Evolutionary conservation across 2,329 filamentous ascomycete genomes (phyloP), one percentile per base, ranked within the genome.

Genomic region (Knufia petricola): DNA sequence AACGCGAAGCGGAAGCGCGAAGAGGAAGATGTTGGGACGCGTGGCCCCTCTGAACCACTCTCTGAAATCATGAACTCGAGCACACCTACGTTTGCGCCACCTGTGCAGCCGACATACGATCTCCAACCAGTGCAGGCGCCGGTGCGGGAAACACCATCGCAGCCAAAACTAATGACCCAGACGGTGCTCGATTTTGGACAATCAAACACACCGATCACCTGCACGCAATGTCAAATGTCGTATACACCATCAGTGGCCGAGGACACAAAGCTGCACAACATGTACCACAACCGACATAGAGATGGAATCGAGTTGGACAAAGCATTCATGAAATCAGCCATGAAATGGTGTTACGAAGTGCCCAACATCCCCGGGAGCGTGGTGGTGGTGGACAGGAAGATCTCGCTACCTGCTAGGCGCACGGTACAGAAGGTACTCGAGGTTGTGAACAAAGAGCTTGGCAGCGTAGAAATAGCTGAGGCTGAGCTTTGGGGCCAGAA

Each of bases 171-270:
- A 40, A 58, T 81, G 50, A 73, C 73, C 43, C 79, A 82, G 59
- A 78, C 78, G 69, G 76, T 79, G 56, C 71, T 82, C 51, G 77
- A 79, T 56, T 66, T 82, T 10, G 78, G 77, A 2, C 55, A 58
- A 44, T 48, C 48, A 9, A 51, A 54, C 8, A 67, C 70, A 32
- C 71, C 76, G 36, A 76, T 75, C 55, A 76, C 72, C 9, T 84
- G 81, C 63, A 66, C 68, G 31, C 68, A 66, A 2, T 84, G 81
- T 57, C 76, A 77, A 1, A 84, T 84, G 81, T 77, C 81, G 46
- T 84, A 83, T 56, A 72, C 79, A 28, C 75, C 78, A 3, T 81
- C 79, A 0, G 75, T 76, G 43, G 64, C 68, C 4, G 78, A 82
- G 57, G 81, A 84, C 56, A 67, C 70, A n/a, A 73, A 72, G 4